These are phyloP conservation scores for Beverwykella pulmonaria DNA, from an alignment of 495 filamentous ascomycete genomes.

Conservation along the genomic window DNA sequence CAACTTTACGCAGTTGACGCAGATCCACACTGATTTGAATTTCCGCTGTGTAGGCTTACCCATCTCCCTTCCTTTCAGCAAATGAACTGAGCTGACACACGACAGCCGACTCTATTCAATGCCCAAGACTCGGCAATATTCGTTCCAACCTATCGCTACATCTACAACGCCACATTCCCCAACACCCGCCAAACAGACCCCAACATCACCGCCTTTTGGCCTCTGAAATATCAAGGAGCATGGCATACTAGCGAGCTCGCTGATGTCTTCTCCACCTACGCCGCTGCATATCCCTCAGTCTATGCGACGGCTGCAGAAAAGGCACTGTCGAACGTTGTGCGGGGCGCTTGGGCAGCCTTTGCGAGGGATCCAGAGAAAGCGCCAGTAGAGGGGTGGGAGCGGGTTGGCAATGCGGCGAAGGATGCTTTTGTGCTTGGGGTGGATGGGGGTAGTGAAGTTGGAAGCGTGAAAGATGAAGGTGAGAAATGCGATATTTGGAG, in stretches of 20 bases:
- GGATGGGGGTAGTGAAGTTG: neutral
- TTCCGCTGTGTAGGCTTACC: conserved; percentile 11
- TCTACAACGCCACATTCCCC: conserved; percentile 46
- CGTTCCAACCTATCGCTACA: neutral
- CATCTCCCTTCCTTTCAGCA: neutral
- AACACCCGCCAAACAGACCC: conserved; percentile 32
- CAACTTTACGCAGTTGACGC: conserved; percentile 24
- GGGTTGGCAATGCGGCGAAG: neutral
- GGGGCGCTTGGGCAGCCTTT: conserved; percentile 45
- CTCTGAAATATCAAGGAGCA: conserved; percentile 26
- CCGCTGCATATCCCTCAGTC: neutral
- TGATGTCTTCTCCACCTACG: conserved; percentile 45
- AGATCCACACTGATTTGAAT: conserved; percentile 23
- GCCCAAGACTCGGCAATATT: conserved; percentile 12
- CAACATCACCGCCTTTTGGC: neutral
- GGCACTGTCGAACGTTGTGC: conserved; percentile 38
- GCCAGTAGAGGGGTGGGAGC: conserved; percentile 2
- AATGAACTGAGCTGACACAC: neutral
- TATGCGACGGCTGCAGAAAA: conserved; percentile 36
- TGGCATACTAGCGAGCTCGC: conserved; percentile 43
- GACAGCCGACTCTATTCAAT: neutral
- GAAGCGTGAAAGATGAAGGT: neutral
- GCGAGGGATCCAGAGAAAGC: conserved; percentile 40
- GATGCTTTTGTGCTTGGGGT: neutral
- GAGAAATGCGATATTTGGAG: conserved; percentile 5